Conservation (phyloP, 2,329 filamentous ascomycete genomes). For the Colletotrichum karsti region DNA sequence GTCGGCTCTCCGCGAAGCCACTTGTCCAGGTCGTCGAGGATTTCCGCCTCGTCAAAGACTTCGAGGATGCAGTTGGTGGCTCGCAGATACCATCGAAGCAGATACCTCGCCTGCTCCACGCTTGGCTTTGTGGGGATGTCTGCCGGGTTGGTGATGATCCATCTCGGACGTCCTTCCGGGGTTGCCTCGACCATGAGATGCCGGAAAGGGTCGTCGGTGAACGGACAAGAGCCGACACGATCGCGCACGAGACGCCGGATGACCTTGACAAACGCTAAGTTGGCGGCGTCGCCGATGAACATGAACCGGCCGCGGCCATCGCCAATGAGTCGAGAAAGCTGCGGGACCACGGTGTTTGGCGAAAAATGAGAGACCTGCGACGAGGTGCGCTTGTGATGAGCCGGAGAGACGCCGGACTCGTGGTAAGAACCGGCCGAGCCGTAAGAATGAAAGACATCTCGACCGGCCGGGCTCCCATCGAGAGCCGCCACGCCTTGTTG, state of each 20-base stretch:
- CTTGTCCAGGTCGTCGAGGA: constrained; percentile 33
- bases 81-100: constrained; percentile 41
- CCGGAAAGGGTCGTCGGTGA: constrained; percentile 43
- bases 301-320: constrained; percentile 43
- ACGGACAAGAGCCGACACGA: constrained; percentile 39
- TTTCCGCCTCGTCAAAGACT: constrained; percentile 40
- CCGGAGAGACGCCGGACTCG: neutral
- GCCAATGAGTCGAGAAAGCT: constrained; percentile 40
- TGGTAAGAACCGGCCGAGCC: neutral
- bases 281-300: constrained; percentile 46
- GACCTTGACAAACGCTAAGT: constrained; percentile 42
- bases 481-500: neutral
- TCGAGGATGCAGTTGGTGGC: constrained; percentile 37
- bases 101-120: constrained; percentile 34
- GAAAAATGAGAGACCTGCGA: constrained; percentile 14
- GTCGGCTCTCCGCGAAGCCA: constrained; percentile 35
- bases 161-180: constrained; percentile 37
- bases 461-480: neutral
- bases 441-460: constrained; percentile 4
- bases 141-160: constrained; percentile 32
- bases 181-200: constrained; percentile 43
- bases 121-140: constrained; percentile 32
- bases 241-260: constrained; percentile 41
- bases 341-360: constrained; percentile 29
- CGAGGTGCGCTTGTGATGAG: neutral